Conservation (phyloP, 2,329 filamentous ascomycete genomes). For the Sarocladium brachiariae region DNA sequence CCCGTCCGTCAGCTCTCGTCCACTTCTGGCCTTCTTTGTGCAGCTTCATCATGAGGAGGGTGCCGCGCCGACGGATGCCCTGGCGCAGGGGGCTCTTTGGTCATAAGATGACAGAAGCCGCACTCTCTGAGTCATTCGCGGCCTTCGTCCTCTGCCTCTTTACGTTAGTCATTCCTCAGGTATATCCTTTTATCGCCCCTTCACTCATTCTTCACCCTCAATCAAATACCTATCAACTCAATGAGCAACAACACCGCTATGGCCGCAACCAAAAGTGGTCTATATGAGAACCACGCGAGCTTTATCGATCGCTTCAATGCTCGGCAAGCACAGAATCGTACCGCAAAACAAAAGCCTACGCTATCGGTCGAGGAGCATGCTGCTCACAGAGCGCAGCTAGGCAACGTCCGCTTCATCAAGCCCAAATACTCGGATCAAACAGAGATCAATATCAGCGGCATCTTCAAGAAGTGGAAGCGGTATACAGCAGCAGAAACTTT, state of each 20-base stretch:
- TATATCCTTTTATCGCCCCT: not conserved
- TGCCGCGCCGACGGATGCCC: not conserved
- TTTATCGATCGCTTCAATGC: constrained; percentile 12
- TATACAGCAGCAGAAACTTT: constrained; percentile 11
- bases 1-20: not conserved
- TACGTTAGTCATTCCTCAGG: not conserved
- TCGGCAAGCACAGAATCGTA: constrained; percentile 10
- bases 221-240: not conserved
- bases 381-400: constrained; percentile 14
- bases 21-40: constrained; percentile 3
- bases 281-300: constrained; percentile 11
- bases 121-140: constrained; percentile 1
- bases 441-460: constrained; percentile 17
- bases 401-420: constrained; percentile 16
- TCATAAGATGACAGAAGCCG: constrained; percentile 1
- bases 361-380: constrained; percentile 17
- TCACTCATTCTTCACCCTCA: not conserved
- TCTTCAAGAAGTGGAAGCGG: constrained; percentile 18
- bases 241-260: constrained; percentile 1
- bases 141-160: constrained; percentile 5
- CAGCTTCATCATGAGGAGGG: not conserved
- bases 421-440: constrained; percentile 16
- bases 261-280: constrained; percentile 1
- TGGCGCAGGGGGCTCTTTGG: not conserved
- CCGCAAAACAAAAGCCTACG: constrained; percentile 11